Base-by-base conservation (phyloP, 140 eudicot species). In the Bidens hawaiensis region DNA sequence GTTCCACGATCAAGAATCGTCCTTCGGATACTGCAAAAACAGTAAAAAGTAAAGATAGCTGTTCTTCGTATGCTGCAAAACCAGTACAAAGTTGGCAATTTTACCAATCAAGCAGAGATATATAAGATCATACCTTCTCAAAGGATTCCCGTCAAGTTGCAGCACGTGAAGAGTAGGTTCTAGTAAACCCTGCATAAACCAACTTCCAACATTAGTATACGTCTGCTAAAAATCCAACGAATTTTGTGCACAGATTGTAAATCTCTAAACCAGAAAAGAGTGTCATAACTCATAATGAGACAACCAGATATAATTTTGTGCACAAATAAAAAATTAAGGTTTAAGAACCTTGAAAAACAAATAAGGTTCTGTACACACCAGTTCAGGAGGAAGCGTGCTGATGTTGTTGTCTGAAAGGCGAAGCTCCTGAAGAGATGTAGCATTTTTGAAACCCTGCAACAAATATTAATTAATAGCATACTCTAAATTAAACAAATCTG, bases 121-220 rank as follows among this genome's bases (percentile, higher is more conserved):
- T 28, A 36, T 46, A 19, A 14, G 42, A 48, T 45, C 8, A 42
- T 75, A 93, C 99, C 99, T 93, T 88, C 99, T 81, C 69, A 93
- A 58, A 36, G 99, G 95, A 75, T 93, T 93, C 60, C 99, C 99
- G 41, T 82, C 96, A 54, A 93, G 93, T 67, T 79, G 85, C 41
- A 93, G 62, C 55, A 82, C 96, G 67, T 88, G 96, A 64, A 93
- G 83, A 75, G 61, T 85, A 52, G 85, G 73, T 75, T 93, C 99
- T 63, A 93, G 96, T 72, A 88, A 60, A 62, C 99, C 99, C 99
- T 93, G 82, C 76, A 77, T 51, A 73, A 72, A 70, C 62, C 77
- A 75, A 73, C 34, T 25, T 49, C 48, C 22, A 15, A 21, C 14
- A 46, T 28, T 53, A 76, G 64, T 41, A 49, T 48, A 28, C 38